Evolutionary conservation across 192 early-diverging fungal species (phyloP), one percentile per base, ranked within the genome.

Genomic region (Gryganskiella cystojenkinii): DNA sequence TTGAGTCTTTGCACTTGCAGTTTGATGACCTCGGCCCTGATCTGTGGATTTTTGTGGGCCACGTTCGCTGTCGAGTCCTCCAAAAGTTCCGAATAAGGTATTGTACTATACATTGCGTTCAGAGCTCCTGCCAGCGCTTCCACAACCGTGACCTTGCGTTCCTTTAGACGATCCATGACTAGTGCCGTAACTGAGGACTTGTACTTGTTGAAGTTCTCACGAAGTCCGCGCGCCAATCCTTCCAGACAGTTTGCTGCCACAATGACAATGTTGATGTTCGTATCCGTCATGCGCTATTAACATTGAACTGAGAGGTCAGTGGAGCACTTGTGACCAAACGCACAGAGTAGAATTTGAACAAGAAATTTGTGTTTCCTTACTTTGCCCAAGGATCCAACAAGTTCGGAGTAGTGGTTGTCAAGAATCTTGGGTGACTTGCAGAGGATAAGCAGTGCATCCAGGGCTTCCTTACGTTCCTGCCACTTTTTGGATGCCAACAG

Each of bases 381-480:
- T 83, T 98, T 98, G 22, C 90, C 92, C 30, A 99, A 84, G 17
- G 90, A 88, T 17, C 85, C 85, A 4, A 98, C 83, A 7, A 99
- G 81, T 57, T 98, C 95, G 24, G 90, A 88, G 56, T 95, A 96
- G 50, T 89, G 71, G 27, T 84, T 88, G 52, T 95, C 94, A 17
- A 87, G 82, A 19, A 96, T 88, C 61, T 90, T 94, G 9, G 93
- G 93, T 4, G 86, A 81, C 63, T 92, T 91, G 19, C 89, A 80
- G 4, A 94, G 74, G 33, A 80, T 89, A 7, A 93, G 64, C 28
- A 99, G 72, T 13, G 73, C 85, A 52, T 96, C 95, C 42, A 98
- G 67, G 0, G 90, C 95, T 64, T 98, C 96, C 65, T 96, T 97
- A 71, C 98, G 87, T 71, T 98, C 97, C 80, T 97, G 91, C 98